Base-by-base conservation (phyloP, 352 stramenopile genomes). In the Pythium dissimile region DNA sequence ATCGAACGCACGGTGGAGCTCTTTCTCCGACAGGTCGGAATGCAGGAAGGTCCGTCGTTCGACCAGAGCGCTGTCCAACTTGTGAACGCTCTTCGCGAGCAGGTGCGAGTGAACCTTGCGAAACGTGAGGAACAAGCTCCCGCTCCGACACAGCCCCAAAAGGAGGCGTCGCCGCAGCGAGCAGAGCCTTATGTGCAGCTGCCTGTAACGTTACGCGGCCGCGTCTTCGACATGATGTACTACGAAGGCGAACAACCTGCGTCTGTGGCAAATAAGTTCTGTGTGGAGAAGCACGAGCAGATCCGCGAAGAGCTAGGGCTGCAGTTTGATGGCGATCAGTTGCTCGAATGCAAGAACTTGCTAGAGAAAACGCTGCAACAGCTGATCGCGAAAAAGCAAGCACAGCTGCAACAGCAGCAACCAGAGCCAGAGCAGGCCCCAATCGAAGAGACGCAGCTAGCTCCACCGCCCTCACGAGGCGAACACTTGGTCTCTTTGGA, bases 401-500 rank as follows among this genome's bases (percentile, higher is more conserved):
- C 67, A 23, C 57, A 72, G 46, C 52, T 63, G 31, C 28, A 60
- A 12, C 34, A 46, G 53, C n/a, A 68, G 38, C 52, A 73, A 28
- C 58, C 71, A 48, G 38, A 23, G 55, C 42, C 44, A 45, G n/a
- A 62, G 18, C 43, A 64, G 24, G 8, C 18, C 24, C n/a, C n/a
- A n/a, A n/a, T n/a, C n/a, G n/a, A n/a, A n/a, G 23, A 27, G 26
- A 5, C 39, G 35, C 37, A 57, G 41, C 43, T 21, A 59, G 13
- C 27, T 7, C 15, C 48, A 11, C 49, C 45, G 27, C 38, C 37
- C 21, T 37, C 59, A 13, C 59, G 66, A 59, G 61, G 70, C 6
- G 54, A 73, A 1, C 27, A 84, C 30, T 65, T 91, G n/a, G 75
- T 91, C 43, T 84, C 80, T 20, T 57, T 93, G 16, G 80, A 93